Percentiles rank a stretch among this genome's conserved stretches.
These are phyloP conservation scores for Ogataea sp. DNA, from an alignment of 805 yeast genomes.

Conservation along the genomic window DNA sequence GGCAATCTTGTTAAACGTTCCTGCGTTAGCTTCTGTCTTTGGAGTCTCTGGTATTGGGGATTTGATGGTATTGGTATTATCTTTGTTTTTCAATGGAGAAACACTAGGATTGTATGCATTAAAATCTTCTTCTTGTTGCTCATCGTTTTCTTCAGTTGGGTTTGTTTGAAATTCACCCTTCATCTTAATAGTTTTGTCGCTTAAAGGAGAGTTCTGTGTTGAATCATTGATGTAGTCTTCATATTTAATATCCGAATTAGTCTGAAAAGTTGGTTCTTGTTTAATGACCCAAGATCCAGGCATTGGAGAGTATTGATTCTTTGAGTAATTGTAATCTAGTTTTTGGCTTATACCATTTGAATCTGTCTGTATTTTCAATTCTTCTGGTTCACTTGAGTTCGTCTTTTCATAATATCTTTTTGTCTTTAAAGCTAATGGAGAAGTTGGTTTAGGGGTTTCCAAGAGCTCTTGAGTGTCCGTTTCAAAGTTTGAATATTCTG, in stretches of 20 bases:
- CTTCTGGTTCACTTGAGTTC: neutral
- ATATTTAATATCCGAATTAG: conserved; percentile 2
- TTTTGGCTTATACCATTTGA: neutral
- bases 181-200: conserved; percentile 3
- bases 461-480: no score
- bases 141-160: no score
- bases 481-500: no score
- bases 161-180: conserved; percentile 14
- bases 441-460: conserved; percentile 18
- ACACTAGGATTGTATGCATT: neutral
- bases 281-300: conserved; percentile 22
- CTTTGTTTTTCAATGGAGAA: conserved; percentile 1
- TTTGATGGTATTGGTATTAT: neutral
- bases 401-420: neutral
- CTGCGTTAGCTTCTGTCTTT: neutral
- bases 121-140: conserved; percentile 1
- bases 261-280: conserved; percentile 8
- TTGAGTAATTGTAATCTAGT: conserved; percentile 18
- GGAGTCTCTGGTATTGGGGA: conserved; percentile 3
- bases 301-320: conserved; percentile 19
- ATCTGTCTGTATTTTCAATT: neutral
- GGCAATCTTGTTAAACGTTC: conserved; percentile 4
- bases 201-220: conserved; percentile 11
- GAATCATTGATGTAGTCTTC: conserved; percentile 7
- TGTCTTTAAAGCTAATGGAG: conserved; percentile 14